Evolutionary conservation across 345 rosid species (phyloP).

Genomic region (Eucalyptus brandiana): DNA sequence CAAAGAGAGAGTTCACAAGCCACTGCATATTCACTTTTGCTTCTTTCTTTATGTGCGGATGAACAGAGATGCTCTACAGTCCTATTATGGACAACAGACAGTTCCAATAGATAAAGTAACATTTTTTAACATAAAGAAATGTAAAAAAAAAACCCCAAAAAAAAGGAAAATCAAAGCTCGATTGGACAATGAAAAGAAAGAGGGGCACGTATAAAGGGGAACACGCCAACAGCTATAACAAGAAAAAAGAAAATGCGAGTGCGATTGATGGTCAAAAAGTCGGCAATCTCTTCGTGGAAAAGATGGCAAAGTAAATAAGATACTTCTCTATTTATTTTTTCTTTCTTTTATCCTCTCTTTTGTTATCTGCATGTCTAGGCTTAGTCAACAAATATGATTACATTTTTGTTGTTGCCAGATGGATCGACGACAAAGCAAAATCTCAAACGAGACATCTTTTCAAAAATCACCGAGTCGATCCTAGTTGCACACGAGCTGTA

Average conservation of each 20-base stretch:
- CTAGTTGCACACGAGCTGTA: neutral
- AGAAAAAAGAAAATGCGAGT: neutral
- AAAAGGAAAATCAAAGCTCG: constrained; percentile 2
- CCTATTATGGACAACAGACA: neutral
- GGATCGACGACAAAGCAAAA: neutral
- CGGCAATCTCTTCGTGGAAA: constrained; percentile 10
- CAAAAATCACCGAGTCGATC: neutral
- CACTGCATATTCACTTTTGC: neutral
- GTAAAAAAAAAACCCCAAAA: neutral
- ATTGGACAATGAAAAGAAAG: constrained; percentile 21
- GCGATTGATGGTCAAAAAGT: constrained; percentile 49
- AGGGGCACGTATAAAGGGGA: neutral
- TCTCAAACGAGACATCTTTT: neutral
- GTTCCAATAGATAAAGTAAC: neutral
- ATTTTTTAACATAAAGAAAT: neutral
- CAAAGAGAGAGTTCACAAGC: neutral
- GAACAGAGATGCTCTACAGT: neutral
- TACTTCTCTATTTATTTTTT: neutral
- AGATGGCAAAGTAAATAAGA: constrained; percentile 2
- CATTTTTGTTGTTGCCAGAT: constrained; percentile 26
- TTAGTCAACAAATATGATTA: constrained; percentile 46
- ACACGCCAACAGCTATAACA: constrained; percentile 9
- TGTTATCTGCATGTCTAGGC: neutral
- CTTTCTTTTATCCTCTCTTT: neutral
- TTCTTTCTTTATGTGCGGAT: neutral